A percentile compares a stretch with the other conserved stretches of the same genome.
These are phyloP conservation scores for Paramecium biaurelia DNA, from an alignment of 73 alveolate genomes.

Conservation along the genomic window DNA sequence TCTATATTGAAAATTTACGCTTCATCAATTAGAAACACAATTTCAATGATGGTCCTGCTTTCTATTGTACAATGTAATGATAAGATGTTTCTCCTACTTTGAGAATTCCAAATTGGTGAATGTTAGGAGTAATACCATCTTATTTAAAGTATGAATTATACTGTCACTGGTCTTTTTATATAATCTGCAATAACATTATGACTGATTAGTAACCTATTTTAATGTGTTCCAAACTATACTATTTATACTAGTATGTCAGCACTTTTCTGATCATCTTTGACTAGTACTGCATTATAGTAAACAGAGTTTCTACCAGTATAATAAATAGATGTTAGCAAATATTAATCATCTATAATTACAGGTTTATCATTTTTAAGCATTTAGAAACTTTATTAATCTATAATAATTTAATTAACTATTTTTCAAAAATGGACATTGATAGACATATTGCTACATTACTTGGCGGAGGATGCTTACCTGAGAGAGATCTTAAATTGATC, in stretches of 20 bases:
- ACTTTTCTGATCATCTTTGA: background rate
- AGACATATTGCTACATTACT: background rate
- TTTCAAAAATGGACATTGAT: background rate
- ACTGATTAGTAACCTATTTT: background rate
- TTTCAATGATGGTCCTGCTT: slow-evolving; percentile 28
- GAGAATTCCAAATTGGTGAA: background rate
- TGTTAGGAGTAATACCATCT: slow-evolving; percentile 11
- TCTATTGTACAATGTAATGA: background rate
- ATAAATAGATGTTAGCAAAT: background rate
- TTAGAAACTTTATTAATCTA: background rate
- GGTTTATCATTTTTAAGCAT: slow-evolving; percentile 33
- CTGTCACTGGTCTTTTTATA: background rate
- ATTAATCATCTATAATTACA: background rate
- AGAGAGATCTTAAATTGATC: slow-evolving; percentile 68
- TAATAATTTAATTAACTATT: background rate
- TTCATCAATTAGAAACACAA: slow-evolving; percentile 25
- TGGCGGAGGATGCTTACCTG: slow-evolving; percentile 62
- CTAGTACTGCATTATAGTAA: slow-evolving; percentile 21
- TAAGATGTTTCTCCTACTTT: background rate
- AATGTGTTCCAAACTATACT: background rate
- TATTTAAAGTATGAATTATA: background rate
- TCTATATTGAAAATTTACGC: background rate
- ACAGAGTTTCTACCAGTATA: slow-evolving; percentile 30
- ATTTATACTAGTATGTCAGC: slow-evolving; percentile 10
- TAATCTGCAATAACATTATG: background rate